Conservation (phyloP, 768 basidiomycete genomes). For the Mycena albidolilacea region DNA sequence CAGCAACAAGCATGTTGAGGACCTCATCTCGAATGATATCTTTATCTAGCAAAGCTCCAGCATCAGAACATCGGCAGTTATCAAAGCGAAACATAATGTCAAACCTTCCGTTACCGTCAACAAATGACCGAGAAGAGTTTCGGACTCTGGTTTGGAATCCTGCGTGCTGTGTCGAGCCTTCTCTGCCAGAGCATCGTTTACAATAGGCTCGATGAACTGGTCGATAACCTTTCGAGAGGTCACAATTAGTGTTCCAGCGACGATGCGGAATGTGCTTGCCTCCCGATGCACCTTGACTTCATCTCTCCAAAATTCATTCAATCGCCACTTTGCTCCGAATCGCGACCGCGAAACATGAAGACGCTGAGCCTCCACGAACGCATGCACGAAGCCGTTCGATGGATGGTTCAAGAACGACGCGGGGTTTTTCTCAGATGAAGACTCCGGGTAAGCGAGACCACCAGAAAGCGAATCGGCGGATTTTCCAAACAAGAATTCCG, state of each 20-base stretch:
- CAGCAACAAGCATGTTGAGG: slow-evolving; percentile 43
- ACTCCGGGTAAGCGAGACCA: slow-evolving; percentile 53
- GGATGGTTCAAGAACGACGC: slow-evolving; percentile 46
- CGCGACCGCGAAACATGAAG: slow-evolving; percentile 49
- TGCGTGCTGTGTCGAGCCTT: slow-evolving; percentile 39
- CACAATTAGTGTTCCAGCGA: slow-evolving; percentile 36
- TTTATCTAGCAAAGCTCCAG: slow-evolving; percentile 26
- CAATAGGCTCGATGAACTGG: slow-evolving; percentile 64
- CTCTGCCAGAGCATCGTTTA: slow-evolving; percentile 58
- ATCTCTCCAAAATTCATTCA: slow-evolving; percentile 62
- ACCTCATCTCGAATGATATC: slow-evolving; percentile 41
- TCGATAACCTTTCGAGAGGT: slow-evolving; percentile 54
- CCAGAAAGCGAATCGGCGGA: slow-evolving; percentile 54
- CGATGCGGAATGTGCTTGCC: neutral
- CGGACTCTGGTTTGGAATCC: slow-evolving; percentile 43
- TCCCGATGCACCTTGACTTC: slow-evolving; percentile 44
- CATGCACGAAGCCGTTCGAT: slow-evolving; percentile 53
- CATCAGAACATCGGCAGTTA: slow-evolving; percentile 1
- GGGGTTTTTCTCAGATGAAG: slow-evolving; percentile 40
- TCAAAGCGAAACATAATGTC: slow-evolving; percentile 7
- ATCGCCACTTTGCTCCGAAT: slow-evolving; percentile 60
- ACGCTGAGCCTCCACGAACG: slow-evolving; percentile 57
- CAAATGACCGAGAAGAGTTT: slow-evolving; percentile 62
- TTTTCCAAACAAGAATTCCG: slow-evolving; percentile 69
- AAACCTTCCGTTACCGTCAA: slow-evolving; percentile 59